Percentiles rank a stretch among this genome's conserved stretches.
Evolutionary conservation across 2,329 filamentous ascomycete genomes (phyloP).

Genomic region (Aureobasidium sp.): DNA sequence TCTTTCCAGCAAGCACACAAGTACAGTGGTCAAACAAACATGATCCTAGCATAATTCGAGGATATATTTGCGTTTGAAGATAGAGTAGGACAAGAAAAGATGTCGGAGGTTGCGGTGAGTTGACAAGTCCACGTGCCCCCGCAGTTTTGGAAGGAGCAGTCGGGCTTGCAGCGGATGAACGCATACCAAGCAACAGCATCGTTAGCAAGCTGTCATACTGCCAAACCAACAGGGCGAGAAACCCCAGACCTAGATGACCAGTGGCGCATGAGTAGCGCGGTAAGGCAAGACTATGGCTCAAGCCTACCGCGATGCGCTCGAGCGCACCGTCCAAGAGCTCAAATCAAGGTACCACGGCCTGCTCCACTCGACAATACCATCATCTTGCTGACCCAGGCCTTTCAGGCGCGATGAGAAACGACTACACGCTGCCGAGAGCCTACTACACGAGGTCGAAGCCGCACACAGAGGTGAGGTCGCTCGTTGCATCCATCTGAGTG

Average conservation of each 20-base stretch:
- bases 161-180: background rate
- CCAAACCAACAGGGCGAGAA: background rate
- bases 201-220: background rate
- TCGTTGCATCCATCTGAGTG: background rate
- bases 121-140: background rate
- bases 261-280: constrained; percentile 8
- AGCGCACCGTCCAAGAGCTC: constrained; percentile 6
- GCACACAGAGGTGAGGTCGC: constrained; percentile 10
- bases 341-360: constrained; percentile 7
- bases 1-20: background rate
- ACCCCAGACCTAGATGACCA: background rate
- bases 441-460: constrained; percentile 14
- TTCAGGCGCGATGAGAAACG: constrained; percentile 9
- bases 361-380: background rate
- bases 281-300: constrained; percentile 12
- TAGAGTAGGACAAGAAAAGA: background rate
- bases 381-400: background rate
- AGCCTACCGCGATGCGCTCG: constrained; percentile 15
- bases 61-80: background rate
- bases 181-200: background rate
- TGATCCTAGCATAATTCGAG: background rate
- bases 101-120: background rate
- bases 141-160: background rate
- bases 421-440: constrained; percentile 9
- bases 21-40: background rate